Base-by-base conservation (phyloP, 2,329 filamentous ascomycete genomes). In the Aspergillus sp. region DNA sequence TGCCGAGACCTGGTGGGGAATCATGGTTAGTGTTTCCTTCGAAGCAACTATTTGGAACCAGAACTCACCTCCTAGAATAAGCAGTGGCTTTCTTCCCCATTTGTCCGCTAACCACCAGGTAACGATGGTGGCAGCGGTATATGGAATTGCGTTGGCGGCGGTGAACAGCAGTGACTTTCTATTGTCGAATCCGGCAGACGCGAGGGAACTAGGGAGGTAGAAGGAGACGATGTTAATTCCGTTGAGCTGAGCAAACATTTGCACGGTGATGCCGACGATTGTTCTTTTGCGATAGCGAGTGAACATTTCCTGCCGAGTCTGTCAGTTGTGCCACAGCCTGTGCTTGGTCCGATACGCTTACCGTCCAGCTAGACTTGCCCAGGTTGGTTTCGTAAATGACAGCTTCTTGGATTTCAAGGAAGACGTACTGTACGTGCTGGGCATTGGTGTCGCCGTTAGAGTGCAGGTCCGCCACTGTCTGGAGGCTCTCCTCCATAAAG, bases 161-260 rank as follows among this genome's bases (percentile, higher is more conserved):
- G 50, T 53, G 6, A 19, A 76, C 17, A 78, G 68, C 1, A 77
- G 68, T 0, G 75, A 76, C 53, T 74, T 73, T 24, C 67, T 59
- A 12, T 75, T 63, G 61, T 71, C 68, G 55, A 75, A 75, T 0
- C 74, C 74, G n/a, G 74, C 73, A 7, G 67, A 56, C 11, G 72
- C 59, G 2, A 76, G 68, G 0, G 73, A 72, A 19, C 66, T 72
- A 1, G 74, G 74, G 14, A 77, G 71, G 51, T 78, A 77, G 61
- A 77, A 77, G 4, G 75, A 76, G 57, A 77, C 76, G 62, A 77
- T 72, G 62, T 77, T 77, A 64, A 76, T 77, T 23, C 75, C 75
- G 62, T 76, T 76, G 35, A 77, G 66, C 47, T 76, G 73, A 1
- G 75, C 73, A 43, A 74, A 76, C 73, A 76, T 76, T 40, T 76